phyloP scores from a whole-genome alignment of 805 yeast species.

The Zygoascus flipseniorum region DNA sequence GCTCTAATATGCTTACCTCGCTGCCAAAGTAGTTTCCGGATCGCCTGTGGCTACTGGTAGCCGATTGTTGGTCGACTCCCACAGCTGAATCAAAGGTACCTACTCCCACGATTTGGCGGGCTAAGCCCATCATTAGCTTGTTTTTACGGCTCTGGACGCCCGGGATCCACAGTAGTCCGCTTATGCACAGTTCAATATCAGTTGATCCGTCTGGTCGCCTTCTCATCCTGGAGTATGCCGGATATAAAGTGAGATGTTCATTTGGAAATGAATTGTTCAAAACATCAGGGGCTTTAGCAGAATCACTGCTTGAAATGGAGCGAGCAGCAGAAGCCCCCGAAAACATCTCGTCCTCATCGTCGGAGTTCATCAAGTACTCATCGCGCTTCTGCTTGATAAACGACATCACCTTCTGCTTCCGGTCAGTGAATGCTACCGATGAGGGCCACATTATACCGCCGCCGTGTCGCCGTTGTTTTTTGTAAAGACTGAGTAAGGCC shows the following conservation, averaged over 20 bases:
- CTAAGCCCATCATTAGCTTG: conserved; percentile 55
- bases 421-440: neutral
- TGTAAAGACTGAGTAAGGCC: neutral
- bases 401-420: conserved; percentile 11
- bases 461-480: neutral
- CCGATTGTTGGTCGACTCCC: neutral
- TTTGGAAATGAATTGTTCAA: conserved; percentile 30
- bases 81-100: neutral
- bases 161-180: conserved; percentile 65
- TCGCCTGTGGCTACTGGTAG: neutral
- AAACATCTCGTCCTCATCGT: conserved; percentile 4
- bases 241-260: conserved; percentile 52
- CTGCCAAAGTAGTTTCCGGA: neutral
- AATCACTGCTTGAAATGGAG: neutral
- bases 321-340: conserved; percentile 1
- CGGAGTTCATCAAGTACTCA: conserved; percentile 9
- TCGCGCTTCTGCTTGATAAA: conserved; percentile 12
- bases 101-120: conserved; percentile 52
- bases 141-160: conserved; percentile 68
- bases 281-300: neutral
- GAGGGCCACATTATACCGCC: neutral
- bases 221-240: conserved; percentile 39
- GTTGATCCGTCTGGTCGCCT: conserved; percentile 3
- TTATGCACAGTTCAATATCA: conserved; percentile 48
- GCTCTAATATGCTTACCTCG: neutral